Evolutionary conservation across 345 rosid genomes (phyloP), one percentile per base, ranked within the genome.

Genomic region (Corchorus capsularis): DNA sequence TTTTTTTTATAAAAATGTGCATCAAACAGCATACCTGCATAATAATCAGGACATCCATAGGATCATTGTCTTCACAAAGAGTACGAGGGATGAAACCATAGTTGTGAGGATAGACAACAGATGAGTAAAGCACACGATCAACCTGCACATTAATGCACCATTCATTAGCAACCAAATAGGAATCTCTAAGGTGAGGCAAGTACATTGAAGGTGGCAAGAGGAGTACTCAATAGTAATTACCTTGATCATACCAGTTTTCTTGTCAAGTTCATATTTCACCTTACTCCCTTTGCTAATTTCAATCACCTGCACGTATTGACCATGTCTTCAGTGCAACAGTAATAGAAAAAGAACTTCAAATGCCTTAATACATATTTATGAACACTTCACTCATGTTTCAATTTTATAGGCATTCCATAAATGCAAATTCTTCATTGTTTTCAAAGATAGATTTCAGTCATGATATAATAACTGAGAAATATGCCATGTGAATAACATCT

Each of bases 231-330:
- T 72, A 43, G 50, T 45, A 46, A 66, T 66, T 74, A 96, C 99
- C 98, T 90, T 96, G 71, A 96, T 96, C 74, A 96, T 85, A 69
- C 99, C 99, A 8, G 95, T 91, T 69, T 87, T 90, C 84, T 96
- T 94, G 92, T 94, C 99, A 27, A 96, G 93, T 83, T 96, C 99
- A 81, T 96, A 96, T 78, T 96, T 96, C 82, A 96, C 99, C 92
- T 96, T 96, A 83, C 97, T 89, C 63, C 99, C 99, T 74, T 91
- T 96, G 19, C 93, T 82, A 22, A 96, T 96, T 87, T 94, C 99
- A 85, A 96, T 79, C 69, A 96, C 99, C 99, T 96, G 85, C 62
- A 81, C 57, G 63, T 60, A 47, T 64, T 69, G 35, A 59, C 70
- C 39, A 37, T 12, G 34, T 56, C 47, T 72, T 67, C 39, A 62